Evolutionary conservation across 2,329 filamentous ascomycete species (phyloP), one percentile per base, ranked within the genome.

Genomic region (Immersiporthe knoxdaviesiana): DNA sequence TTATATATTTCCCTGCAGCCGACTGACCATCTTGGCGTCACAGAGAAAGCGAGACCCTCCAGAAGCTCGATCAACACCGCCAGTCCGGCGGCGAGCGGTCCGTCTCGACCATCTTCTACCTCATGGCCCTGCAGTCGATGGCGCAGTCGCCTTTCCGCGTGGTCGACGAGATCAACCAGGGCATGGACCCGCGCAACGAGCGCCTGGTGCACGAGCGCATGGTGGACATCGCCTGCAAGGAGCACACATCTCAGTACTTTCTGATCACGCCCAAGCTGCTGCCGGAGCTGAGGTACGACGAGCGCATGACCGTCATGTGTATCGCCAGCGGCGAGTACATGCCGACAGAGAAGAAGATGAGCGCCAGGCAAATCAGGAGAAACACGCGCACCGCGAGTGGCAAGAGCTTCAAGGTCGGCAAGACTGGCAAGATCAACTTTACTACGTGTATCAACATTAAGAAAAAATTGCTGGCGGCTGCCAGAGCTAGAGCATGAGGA

Each of bases 121-220:
- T 99, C 68, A 98, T 99, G 94, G 93, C 96, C 6, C 87, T 99
- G 35, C 96, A 99, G 79, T 92, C 92, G 63, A 90, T 99, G 75
- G 95, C 96, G 21, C 92, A 94, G 75, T 94, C 94, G 3, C 96
- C 96, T 1, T 99, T 99, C 87, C 93, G 96, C 65, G 95, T 99
- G 63, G 96, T 99, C 70, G 96, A 99, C 80, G 96, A 99, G 82
- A 99, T 99, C 85, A 99, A 99, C 78, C 96, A 99, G 81, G 96
- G 96, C 73, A 99, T 99, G 96, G 96, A 99, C 79, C 96, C 95
- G 58, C 91, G 96, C 75, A 99, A 99, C 80, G 96, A 99, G 81
- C 92, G 96, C 74, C 97, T 97, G 88, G 94, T 99, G 21, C 96
- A 99, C 81, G 93, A 95, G 78, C 92, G 96, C 72, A 97, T 99